Evolutionary conservation across 495 filamentous ascomycete species (phyloP).

Genomic region (Tuber borchii): DNA sequence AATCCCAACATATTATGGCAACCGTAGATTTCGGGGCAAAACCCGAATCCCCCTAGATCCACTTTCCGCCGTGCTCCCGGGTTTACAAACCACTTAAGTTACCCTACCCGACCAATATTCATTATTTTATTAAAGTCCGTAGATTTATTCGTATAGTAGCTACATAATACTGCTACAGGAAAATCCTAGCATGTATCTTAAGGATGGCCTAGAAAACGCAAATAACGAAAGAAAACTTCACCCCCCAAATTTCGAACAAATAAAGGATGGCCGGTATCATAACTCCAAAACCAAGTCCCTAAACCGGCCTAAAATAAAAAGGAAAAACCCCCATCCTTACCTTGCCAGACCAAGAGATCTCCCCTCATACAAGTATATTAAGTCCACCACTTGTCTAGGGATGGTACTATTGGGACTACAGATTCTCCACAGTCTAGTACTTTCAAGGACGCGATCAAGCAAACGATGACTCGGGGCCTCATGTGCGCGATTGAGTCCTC

Average conservation of each 20-base stretch:
- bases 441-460: background rate
- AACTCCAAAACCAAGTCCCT: no score
- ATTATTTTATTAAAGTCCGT: no score
- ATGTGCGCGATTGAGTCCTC: background rate
- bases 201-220: no score
- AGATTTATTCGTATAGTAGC: no score
- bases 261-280: no score
- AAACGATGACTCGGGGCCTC: background rate
- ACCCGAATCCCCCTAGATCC: background rate
- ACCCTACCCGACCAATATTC: background rate
- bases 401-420: background rate
- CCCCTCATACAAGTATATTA: background rate
- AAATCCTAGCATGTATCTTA: no score
- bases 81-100: background rate
- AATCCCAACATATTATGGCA: background rate
- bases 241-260: no score
- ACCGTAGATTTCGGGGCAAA: background rate
- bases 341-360: background rate
- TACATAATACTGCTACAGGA: no score
- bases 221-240: no score
- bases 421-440: background rate
- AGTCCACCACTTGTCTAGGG: background rate
- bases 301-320: no score
- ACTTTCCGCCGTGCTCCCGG: background rate
- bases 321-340: background rate